Evolutionary conservation across 495 filamentous ascomycete genomes (phyloP).

Genomic region (Trichoderma gamsii): DNA sequence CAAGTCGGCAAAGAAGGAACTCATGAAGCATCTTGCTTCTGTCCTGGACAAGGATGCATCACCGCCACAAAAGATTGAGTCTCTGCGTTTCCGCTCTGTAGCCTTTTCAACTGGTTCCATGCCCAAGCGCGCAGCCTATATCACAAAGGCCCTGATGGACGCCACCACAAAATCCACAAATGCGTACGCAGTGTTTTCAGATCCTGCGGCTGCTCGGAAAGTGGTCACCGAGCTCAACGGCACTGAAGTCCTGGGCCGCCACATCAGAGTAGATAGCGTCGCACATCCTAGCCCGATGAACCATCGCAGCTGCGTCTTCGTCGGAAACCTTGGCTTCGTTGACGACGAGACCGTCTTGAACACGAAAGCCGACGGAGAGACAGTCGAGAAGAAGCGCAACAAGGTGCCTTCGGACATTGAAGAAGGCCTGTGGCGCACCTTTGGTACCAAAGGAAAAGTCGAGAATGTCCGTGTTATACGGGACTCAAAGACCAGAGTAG

Average conservation of each 20-base stretch:
- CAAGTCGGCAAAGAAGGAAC: conserved; percentile 67
- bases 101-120: conserved; percentile 69
- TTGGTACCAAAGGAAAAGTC: conserved; percentile 67
- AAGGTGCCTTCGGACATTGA: conserved; percentile 81
- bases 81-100: conserved; percentile 87
- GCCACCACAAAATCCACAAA: conserved; percentile 90
- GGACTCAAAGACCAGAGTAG: conserved; percentile 81
- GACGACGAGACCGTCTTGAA: conserved; percentile 67
- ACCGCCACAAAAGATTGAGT: conserved; percentile 65
- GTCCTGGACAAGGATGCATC: conserved; percentile 38
- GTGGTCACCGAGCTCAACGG: conserved; percentile 78
- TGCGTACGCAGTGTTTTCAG: conserved; percentile 85
- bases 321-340: conserved; percentile 93
- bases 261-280: conserved; percentile 82
- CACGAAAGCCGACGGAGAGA: conserved; percentile 51
- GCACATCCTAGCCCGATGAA: conserved; percentile 80
- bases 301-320: conserved; percentile 86
- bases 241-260: conserved; percentile 73
- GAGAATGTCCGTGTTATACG: conserved; percentile 93
- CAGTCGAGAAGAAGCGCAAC: conserved; percentile 56
- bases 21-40: conserved; percentile 59
- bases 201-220: conserved; percentile 62
- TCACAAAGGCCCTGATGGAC: conserved; percentile 72
- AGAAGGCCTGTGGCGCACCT: conserved; percentile 90
- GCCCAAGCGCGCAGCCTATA: conserved; percentile 86